These are phyloP conservation scores for Melampsora abietis-canadensis DNA, from an alignment of 1,284 basidiomycete genomes.

Conservation along the genomic window DNA sequence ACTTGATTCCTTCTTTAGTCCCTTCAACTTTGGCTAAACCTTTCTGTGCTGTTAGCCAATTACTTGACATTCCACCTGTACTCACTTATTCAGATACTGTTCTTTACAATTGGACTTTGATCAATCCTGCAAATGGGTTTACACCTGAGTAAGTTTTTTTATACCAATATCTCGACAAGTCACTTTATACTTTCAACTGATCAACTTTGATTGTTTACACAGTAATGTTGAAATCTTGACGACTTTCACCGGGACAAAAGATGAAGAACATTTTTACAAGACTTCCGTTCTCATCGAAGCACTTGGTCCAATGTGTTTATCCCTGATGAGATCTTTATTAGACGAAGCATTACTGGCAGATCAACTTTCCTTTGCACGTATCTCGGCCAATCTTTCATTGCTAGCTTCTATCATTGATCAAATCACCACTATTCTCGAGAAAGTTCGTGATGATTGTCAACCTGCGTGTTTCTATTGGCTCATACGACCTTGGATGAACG, in stretches of 20 bases:
- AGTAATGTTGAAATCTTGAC: conserved; percentile 65
- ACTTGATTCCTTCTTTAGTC: no score
- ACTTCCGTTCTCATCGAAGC: conserved; percentile 84
- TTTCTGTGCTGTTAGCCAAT: conserved; percentile 68
- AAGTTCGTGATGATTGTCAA: conserved; percentile 69
- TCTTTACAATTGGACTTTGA: conserved; percentile 76
- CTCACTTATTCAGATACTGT: conserved; percentile 91
- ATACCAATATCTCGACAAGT: no score
- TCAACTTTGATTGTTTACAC: conserved; percentile 46
- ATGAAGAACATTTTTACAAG: conserved; percentile 86
- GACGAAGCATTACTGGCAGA: conserved; percentile 91
- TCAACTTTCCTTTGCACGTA: conserved; percentile 67
- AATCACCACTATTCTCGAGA: conserved; percentile 64
- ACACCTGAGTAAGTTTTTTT: conserved; percentile 45
- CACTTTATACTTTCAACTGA: conserved; percentile 43
- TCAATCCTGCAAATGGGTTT: conserved; percentile 50
- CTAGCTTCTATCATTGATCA: conserved; percentile 68
- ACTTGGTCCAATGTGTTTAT: conserved; percentile 77
- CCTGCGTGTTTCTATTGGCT: conserved; percentile 77
- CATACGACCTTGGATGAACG: conserved; percentile 89
- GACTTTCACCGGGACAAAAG: conserved; percentile 74
- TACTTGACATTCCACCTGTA: conserved; percentile 80
- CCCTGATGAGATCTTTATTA: conserved; percentile 79
- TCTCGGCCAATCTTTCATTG: conserved; percentile 67
- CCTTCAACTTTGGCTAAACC: conserved; percentile 65